Percentiles rank a stretch among this genome's conserved stretches.
Evolutionary conservation across 345 rosid genomes (phyloP).

Genomic region (Physaria fendleri): DNA sequence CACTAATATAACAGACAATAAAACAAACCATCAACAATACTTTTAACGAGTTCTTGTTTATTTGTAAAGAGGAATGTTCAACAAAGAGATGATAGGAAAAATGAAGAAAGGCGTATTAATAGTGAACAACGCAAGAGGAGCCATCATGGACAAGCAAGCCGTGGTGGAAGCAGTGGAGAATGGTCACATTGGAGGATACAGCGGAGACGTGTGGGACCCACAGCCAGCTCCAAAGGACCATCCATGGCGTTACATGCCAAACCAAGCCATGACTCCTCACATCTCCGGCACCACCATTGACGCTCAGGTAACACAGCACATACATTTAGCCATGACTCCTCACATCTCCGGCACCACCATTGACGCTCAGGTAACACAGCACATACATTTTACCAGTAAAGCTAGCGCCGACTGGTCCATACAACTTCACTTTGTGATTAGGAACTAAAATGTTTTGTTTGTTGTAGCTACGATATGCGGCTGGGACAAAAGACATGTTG

Average conservation of each 20-base stretch:
- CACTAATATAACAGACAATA: not conserved
- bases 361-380: constrained; percentile 95
- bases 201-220: constrained; percentile 95
- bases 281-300: constrained; percentile 96
- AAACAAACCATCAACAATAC: not conserved
- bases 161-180: constrained; percentile 77
- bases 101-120: constrained; percentile 83
- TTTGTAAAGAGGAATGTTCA: constrained; percentile 56
- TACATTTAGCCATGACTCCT: constrained; percentile 98
- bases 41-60: not conserved
- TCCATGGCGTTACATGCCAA: constrained; percentile 98
- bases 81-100: constrained; percentile 70
- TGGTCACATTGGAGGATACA: constrained; percentile 90
- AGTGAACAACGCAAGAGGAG: constrained; percentile 95
- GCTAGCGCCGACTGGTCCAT: too few species aligned
- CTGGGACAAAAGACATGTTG: constrained; percentile 88
- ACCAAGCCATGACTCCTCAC: constrained; percentile 99
- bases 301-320: too few species aligned
- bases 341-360: constrained; percentile 97
- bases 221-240: constrained; percentile 97
- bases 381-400: too few species aligned
- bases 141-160: constrained; percentile 86
- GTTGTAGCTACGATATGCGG: constrained; percentile 72
- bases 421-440: not conserved
- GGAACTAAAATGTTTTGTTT: not conserved